These are phyloP conservation scores for Trichomonas tenax DNA, from an alignment of 208 protist species.

Conservation along the genomic window DNA sequence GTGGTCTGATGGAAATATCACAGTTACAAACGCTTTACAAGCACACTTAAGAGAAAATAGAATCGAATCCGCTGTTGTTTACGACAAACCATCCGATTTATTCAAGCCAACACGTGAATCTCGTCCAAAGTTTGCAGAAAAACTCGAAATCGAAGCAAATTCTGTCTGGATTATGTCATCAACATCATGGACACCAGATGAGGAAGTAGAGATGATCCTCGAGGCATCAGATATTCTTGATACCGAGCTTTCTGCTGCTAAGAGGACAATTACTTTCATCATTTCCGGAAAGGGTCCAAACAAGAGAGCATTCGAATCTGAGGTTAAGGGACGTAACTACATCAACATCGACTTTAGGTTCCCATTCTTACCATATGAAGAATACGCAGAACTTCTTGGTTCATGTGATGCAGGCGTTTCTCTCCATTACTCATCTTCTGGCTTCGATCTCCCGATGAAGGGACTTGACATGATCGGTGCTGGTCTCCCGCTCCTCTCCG, in stretches of 20 bases:
- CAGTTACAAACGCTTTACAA: neutral
- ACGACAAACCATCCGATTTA: neutral
- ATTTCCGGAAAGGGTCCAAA: neutral
- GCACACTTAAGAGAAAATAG: neutral
- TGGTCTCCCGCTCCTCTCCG: neutral
- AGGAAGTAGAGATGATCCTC: neutral
- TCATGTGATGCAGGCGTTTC: slow-evolving; percentile 3
- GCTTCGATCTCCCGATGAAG: slow-evolving; percentile 20
- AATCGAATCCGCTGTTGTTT: neutral
- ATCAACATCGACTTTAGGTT: neutral
- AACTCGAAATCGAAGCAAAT: neutral
- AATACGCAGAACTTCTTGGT: slow-evolving; percentile 1
- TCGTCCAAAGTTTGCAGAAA: neutral
- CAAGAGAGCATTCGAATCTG: neutral
- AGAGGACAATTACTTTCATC: neutral
- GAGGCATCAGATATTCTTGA: neutral
- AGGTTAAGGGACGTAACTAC: slow-evolving; percentile 1
- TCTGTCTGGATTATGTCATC: slow-evolving; percentile 8
- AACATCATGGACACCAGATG: slow-evolving; percentile 23
- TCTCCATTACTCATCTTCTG: slow-evolving; percentile 10
- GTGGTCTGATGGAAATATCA: neutral
- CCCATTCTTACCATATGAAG: neutral
- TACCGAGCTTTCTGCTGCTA: neutral
- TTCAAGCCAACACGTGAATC: neutral
- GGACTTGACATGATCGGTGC: slow-evolving; percentile 17